A percentile compares a stretch with the other conserved stretches of the same genome.
Conservation (phyloP, 2,329 filamentous ascomycete genomes). For the Pestalotiopsis fici region DNA sequence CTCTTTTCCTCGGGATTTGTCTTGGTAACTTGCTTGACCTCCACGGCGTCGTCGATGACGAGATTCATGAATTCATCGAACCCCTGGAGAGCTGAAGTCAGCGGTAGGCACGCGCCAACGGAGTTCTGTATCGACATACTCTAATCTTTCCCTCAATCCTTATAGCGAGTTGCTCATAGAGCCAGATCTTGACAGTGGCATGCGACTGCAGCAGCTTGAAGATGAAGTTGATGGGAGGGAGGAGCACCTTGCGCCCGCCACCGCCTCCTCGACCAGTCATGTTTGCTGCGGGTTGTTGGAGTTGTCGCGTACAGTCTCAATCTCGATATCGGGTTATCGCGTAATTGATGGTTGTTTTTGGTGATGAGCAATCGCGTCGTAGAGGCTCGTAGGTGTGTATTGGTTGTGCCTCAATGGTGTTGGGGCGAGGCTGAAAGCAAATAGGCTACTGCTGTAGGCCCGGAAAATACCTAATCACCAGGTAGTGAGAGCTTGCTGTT, state of each 20-base stretch:
- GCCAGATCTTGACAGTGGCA: conserved; percentile 88
- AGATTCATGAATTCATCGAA: conserved; percentile 99
- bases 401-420: neutral
- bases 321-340: neutral
- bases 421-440: neutral
- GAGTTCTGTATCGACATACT: conserved; percentile 50
- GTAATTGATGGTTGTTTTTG: neutral
- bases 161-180: conserved; percentile 93
- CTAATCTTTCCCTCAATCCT: conserved; percentile 96
- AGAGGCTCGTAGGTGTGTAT: neutral
- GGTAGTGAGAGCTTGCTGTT: neutral
- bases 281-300: conserved; percentile 16
- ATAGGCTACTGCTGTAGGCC: neutral
- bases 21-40: conserved; percentile 85
- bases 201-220: conserved; percentile 87
- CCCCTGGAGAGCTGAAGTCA: conserved; percentile 55
- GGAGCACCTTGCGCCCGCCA: conserved; percentile 60
- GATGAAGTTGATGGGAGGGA: conserved; percentile 77
- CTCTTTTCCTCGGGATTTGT: conserved; percentile 74
- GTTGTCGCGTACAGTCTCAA: neutral
- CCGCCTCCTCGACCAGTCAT: conserved; percentile 64
- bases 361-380: neutral
- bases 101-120: neutral
- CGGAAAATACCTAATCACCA: neutral
- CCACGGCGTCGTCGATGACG: conserved; percentile 91